Evolutionary conservation across 306 rosid species (phyloP).

Genomic region (Pyrus communis): DNA sequence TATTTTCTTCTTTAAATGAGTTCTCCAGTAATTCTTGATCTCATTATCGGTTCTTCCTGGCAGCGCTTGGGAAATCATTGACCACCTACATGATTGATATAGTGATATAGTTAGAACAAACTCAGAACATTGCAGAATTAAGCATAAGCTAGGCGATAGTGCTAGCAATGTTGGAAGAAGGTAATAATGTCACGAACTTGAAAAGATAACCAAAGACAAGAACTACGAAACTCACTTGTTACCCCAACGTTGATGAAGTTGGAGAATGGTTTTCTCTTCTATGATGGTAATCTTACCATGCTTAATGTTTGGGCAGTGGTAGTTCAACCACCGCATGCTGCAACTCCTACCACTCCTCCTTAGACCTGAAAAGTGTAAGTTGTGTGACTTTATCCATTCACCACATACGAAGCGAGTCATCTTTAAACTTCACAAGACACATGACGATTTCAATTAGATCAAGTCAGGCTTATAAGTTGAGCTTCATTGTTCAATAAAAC

Average conservation of each 20-base stretch:
- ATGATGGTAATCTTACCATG: constrained; percentile 37
- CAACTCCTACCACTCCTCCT: constrained; percentile 83
- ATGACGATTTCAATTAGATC: too few species aligned
- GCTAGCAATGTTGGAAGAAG: neutral
- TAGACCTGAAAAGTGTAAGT: constrained; percentile 33
- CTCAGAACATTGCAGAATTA: neutral
- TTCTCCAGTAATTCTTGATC: constrained; percentile 73
- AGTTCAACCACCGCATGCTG: constrained; percentile 77
- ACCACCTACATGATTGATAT: constrained; percentile 38
- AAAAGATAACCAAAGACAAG: neutral
- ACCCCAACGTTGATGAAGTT: constrained; percentile 68
- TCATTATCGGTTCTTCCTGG: constrained; percentile 70
- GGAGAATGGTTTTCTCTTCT: constrained; percentile 50
- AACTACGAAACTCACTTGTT: constrained; percentile 53
- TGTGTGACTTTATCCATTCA: neutral
- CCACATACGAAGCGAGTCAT: neutral
- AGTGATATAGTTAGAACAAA: too few species aligned
- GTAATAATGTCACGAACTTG: neutral
- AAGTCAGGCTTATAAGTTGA: too few species aligned
- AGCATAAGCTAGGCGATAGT: neutral
- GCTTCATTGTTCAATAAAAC: too few species aligned
- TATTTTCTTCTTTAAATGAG: constrained; percentile 35
- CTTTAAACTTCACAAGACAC: neutral
- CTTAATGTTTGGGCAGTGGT: constrained; percentile 65
- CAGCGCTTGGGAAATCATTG: constrained; percentile 55